Evolutionary conservation across 176 grass and related monocot species (phyloP).

Genomic region (Cymbopogon citratus): DNA sequence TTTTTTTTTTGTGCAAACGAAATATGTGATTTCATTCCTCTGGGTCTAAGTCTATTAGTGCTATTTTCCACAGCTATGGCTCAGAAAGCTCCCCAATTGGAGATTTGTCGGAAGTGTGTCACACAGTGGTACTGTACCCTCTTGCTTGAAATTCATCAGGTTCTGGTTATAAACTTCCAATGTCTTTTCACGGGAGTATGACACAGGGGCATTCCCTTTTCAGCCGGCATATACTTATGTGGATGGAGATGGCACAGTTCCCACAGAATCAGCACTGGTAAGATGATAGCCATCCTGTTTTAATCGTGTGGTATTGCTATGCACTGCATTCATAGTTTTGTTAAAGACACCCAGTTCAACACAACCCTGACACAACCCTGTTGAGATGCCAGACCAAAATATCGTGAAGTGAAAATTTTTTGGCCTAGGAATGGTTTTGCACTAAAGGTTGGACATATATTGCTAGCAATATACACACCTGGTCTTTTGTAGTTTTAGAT

Average conservation of each 20-base stretch:
- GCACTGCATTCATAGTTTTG: not conserved
- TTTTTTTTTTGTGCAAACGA: not conserved
- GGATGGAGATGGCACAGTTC: slow-evolving; percentile 93
- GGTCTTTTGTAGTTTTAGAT: not conserved
- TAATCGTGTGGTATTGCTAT: not conserved
- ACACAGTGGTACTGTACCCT: slow-evolving; percentile 54
- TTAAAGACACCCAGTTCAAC: not conserved
- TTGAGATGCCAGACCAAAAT: not conserved
- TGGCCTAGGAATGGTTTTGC: not conserved
- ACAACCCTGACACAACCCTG: not conserved
- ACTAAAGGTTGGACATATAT: not conserved
- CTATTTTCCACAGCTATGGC: slow-evolving; percentile 61
- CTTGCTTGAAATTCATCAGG: slow-evolving; percentile 2
- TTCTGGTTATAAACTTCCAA: slow-evolving; percentile 14
- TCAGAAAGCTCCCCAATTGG: slow-evolving; percentile 77
- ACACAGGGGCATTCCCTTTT: slow-evolving; percentile 26
- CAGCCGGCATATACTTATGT: slow-evolving; percentile 81
- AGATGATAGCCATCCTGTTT: slow-evolving; percentile 19
- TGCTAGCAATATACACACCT: not conserved
- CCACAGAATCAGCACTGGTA: slow-evolving; percentile 69
- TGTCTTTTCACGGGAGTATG: slow-evolving; percentile 19
- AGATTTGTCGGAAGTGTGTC: slow-evolving; percentile 83
- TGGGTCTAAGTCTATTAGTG: not conserved
- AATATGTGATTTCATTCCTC: not conserved
- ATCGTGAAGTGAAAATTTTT: not conserved